These are phyloP conservation scores for Pythium myriotylum DNA, from an alignment of 352 stramenopile genomes.

Conservation along the genomic window DNA sequence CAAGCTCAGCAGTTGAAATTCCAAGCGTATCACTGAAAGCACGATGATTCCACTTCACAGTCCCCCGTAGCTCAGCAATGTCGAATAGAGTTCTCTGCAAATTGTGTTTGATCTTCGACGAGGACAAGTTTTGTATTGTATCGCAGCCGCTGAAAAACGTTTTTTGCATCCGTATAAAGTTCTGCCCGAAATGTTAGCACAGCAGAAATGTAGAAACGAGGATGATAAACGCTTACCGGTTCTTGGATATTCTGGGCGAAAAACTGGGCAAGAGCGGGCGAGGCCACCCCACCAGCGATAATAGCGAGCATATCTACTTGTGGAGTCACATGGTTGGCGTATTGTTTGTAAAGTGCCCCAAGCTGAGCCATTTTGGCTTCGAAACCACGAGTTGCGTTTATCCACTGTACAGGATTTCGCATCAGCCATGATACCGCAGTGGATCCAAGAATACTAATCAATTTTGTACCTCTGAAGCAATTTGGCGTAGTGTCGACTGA, in stretches of 20 bases:
- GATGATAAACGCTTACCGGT: slow-evolving; percentile 41
- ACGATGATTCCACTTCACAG: slow-evolving; percentile 44
- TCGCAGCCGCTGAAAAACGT: slow-evolving; percentile 25
- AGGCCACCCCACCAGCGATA: slow-evolving; percentile 56
- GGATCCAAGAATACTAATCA: too few relatives aligned
- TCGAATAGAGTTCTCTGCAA: slow-evolving; percentile 20
- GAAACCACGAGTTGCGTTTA: slow-evolving; percentile 75
- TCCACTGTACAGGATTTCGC: slow-evolving; percentile 46
- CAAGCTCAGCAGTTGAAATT: slow-evolving; percentile 36
- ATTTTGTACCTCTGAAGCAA: slow-evolving; percentile 37
- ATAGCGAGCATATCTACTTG: slow-evolving; percentile 78
- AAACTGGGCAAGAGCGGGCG: slow-evolving; percentile 69
- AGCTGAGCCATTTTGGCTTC: slow-evolving; percentile 80
- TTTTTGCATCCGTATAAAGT: slow-evolving; percentile 34
- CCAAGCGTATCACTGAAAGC: slow-evolving; percentile 43
- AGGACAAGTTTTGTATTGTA: slow-evolving; percentile 19
- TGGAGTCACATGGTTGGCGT: slow-evolving; percentile 58
- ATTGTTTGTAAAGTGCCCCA: slow-evolving; percentile 78
- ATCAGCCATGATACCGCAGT: too few relatives aligned
- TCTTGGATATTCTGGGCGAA: slow-evolving; percentile 86
- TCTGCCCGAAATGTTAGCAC: slow-evolving; percentile 1
- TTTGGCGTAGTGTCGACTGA: slow-evolving; percentile 44
- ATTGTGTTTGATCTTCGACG: slow-evolving; percentile 15
- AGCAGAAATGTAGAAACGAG: neutral
- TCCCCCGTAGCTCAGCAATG: slow-evolving; percentile 34